phyloP scores from a whole-genome alignment of 192 early-diverging fungal genomes.

The Mortierella alpina region DNA sequence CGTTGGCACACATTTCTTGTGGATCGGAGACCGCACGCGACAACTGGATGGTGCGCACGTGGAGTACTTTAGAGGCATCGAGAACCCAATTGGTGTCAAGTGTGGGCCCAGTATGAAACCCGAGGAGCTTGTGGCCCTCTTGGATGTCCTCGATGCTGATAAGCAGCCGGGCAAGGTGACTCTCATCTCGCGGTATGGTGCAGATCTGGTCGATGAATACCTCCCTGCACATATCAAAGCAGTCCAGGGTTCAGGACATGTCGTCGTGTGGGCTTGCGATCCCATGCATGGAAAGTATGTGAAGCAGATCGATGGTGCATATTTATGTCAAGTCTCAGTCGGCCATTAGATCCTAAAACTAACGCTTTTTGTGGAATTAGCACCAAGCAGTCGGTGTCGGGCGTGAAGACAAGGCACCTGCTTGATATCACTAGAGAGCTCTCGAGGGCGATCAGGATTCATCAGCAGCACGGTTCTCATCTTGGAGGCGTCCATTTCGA shows the following conservation, averaged over 20 bases:
- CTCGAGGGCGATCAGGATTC: slow-evolving; percentile 83
- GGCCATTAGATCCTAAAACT: background rate
- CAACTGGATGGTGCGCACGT: slow-evolving; percentile 95
- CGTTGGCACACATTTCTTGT: slow-evolving; percentile 94
- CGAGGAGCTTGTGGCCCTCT: slow-evolving; percentile 81
- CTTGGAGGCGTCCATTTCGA: slow-evolving; percentile 96
- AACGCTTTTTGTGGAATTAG: slow-evolving; percentile 22
- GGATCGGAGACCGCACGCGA: slow-evolving; percentile 98
- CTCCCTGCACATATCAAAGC: slow-evolving; percentile 91
- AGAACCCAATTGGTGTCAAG: slow-evolving; percentile 97
- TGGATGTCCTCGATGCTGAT: slow-evolving; percentile 89
- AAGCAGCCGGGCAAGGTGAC: slow-evolving; percentile 93
- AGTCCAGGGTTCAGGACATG: slow-evolving; percentile 84
- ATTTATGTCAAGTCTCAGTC: background rate
- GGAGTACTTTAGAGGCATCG: slow-evolving; percentile 97
- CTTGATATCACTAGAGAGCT: slow-evolving; percentile 91
- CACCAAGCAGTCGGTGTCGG: slow-evolving; percentile 83
- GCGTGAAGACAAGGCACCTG: slow-evolving; percentile 93
- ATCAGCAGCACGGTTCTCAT: slow-evolving; percentile 75
- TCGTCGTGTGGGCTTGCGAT: slow-evolving; percentile 96
- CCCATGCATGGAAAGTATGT: slow-evolving; percentile 97
- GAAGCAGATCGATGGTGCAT: background rate
- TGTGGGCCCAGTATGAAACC: slow-evolving; percentile 93
- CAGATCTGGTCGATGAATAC: slow-evolving; percentile 83
- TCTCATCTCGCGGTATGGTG: slow-evolving; percentile 95